Evolutionary conservation across 176 grass and related monocot species (phyloP).

Genomic region (Bolboschoenus planiculmis): DNA sequence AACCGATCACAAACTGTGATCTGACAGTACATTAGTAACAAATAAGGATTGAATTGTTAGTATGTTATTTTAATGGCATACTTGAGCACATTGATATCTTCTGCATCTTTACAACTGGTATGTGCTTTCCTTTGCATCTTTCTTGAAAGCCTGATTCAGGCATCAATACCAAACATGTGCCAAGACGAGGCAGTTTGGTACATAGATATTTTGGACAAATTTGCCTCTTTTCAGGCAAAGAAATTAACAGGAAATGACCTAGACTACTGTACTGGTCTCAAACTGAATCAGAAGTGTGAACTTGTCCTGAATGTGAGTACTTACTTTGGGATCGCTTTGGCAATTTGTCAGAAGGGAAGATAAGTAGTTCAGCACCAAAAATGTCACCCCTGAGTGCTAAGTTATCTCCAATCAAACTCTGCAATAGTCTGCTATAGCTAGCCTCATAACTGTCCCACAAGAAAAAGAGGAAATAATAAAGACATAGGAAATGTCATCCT

Average conservation of each 20-base stretch:
- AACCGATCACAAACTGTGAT: too few species aligned
- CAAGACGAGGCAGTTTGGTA: too few species aligned
- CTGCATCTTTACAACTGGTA: background rate
- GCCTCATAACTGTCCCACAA: slow-evolving; percentile 64
- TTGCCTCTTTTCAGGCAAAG: too few species aligned
- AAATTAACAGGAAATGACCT: background rate
- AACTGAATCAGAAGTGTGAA: slow-evolving; percentile 11
- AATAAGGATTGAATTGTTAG: too few species aligned
- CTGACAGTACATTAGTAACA: too few species aligned
- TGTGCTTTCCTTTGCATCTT: too few species aligned
- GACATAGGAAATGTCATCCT: background rate
- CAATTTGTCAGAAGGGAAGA: slow-evolving; percentile 89
- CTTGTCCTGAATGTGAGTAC: slow-evolving; percentile 11
- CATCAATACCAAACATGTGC: too few species aligned
- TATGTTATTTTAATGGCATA: slow-evolving; percentile 15
- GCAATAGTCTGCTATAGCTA: slow-evolving; percentile 65
- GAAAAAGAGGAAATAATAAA: background rate
- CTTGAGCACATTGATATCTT: slow-evolving; percentile 3
- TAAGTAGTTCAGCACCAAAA: slow-evolving; percentile 58
- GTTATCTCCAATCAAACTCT: slow-evolving; percentile 56
- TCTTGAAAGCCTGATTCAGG: too few species aligned
- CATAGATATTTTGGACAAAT: too few species aligned
- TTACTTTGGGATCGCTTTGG: slow-evolving; percentile 74
- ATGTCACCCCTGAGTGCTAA: slow-evolving; percentile 62
- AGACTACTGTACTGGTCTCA: background rate